Conservation (phyloP, 257 asterid species). For the Agastache rugosa region DNA sequence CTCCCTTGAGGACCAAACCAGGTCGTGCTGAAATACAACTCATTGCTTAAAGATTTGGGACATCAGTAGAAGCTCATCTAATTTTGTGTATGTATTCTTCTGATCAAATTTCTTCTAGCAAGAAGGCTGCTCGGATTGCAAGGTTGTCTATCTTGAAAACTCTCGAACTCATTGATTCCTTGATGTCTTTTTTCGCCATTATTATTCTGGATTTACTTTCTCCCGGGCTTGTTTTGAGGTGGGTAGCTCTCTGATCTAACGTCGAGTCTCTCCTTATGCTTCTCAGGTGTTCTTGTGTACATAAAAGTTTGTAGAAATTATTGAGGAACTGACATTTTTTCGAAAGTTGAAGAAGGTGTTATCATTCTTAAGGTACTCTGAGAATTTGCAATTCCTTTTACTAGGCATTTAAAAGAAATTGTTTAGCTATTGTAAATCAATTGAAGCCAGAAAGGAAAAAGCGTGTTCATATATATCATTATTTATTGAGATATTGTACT, state of each 20-base stretch:
- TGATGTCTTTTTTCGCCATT: background rate
- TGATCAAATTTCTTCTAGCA: slow-evolving; percentile 34
- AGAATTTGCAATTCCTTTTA: slow-evolving; percentile 25
- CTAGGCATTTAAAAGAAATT: slow-evolving; percentile 6
- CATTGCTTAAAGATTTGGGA: slow-evolving; percentile 38
- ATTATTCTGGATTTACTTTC: background rate
- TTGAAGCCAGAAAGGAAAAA: slow-evolving; percentile 23
- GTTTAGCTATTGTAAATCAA: slow-evolving; percentile 26
- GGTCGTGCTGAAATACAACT: slow-evolving; percentile 54
- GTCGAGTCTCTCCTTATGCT: background rate
- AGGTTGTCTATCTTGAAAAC: slow-evolving; percentile 43
- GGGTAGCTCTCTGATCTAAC: background rate
- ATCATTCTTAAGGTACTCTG: slow-evolving; percentile 31
- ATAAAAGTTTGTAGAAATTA: slow-evolving; percentile 31
- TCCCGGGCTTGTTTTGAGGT: background rate
- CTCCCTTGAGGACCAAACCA: slow-evolving; percentile 53
- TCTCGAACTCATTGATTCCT: slow-evolving; percentile 15
- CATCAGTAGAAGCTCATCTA: slow-evolving; percentile 14
- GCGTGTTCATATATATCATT: slow-evolving; percentile 13
- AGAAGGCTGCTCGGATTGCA: slow-evolving; percentile 33
- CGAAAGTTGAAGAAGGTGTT: slow-evolving; percentile 22
- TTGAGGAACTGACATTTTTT: slow-evolving; percentile 26
- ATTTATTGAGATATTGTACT: slow-evolving; percentile 13
- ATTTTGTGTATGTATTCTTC: slow-evolving; percentile 29
- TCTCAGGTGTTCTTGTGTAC: slow-evolving; percentile 38